phyloP scores from a whole-genome alignment of 139 green algal species.

The Deuterostichococcus epilithicus region DNA sequence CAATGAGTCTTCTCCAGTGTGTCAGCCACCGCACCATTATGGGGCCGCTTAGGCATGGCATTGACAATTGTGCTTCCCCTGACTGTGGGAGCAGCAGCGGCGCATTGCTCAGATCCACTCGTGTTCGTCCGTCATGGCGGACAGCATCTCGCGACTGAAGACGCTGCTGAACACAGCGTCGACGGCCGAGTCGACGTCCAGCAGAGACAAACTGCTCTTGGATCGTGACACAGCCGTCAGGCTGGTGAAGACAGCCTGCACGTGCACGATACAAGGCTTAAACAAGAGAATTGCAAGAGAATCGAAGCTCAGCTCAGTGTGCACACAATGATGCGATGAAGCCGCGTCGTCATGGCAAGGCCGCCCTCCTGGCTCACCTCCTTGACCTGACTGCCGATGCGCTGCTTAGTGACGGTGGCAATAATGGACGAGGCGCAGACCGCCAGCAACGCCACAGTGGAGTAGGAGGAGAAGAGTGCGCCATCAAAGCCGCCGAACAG shows the following conservation, averaged over 20 bases:
- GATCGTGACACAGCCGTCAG: conserved; percentile 18
- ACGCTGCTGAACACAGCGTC: conserved; percentile 19
- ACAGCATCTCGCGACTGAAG: conserved; percentile 22
- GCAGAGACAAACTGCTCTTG: background rate
- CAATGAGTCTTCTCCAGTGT: no score
- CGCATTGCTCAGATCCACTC: background rate
- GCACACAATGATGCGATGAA: no score
- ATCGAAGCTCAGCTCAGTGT: no score
- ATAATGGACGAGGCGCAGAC: conserved; percentile 8
- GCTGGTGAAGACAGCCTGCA: conserved; percentile 19
- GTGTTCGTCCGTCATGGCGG: background rate
- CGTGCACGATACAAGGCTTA: no score
- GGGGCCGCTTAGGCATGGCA: no score
- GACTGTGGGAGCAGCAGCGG: no score
- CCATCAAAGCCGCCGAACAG: conserved; percentile 18
- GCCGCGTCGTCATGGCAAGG: no score
- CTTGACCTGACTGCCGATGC: background rate
- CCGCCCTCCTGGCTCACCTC: conserved; percentile 9
- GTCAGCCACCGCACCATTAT: no score
- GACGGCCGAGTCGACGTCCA: conserved; percentile 20
- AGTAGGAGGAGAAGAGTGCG: background rate
- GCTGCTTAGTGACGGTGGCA: background rate
- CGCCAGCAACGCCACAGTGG: background rate
- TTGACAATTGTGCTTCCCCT: no score
- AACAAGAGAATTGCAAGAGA: no score